Base-by-base conservation (phyloP, 805 yeast genomes). In the Martiniozyma abietophila region DNA sequence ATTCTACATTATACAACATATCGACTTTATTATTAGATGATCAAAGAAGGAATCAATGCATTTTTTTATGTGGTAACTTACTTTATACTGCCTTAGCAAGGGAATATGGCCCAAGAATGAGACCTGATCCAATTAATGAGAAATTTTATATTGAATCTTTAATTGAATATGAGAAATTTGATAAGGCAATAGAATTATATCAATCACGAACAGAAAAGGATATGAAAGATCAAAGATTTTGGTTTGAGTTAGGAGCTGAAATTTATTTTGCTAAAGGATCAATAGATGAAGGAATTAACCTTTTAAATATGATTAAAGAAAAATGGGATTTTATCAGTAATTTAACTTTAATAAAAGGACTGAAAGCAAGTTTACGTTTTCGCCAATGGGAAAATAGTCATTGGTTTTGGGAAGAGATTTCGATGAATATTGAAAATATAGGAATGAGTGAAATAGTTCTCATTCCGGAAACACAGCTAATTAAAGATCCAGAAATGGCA, bases 191-290 rank as follows among this genome's bases (percentile, higher is more conserved):
- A 6, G 40, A 50, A 7, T 48, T 71, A 14, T 65, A 63, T 42
- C 41, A 49, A 12, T 47, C 62, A 1, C 52, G 64, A 35, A 47
- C 52, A 30, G 49, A 41, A 2, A 62, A 62, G 5, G 61, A 64
- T 36, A 61, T 56, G 6, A 34, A 38, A 24, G 47, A 42, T 20
- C 62, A 68, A 38, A 49, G 74, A 35, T 72, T 74, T 61, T 72
- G 78, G 78, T 53, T 55, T 38, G 77, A 71, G 32, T 37, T 65
- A 17, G 71, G 75, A n/a, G 52, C 64, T 36, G 57, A 56, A 38
- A 54, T 67, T 5, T 54, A 61, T 29, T 40, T 71, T 22, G 50
- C 56, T 6, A 44, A 48, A 15, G 36, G 33, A 11, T 19, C 31
- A 19, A 35, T 63, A 5, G 50, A 41, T 4, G 44, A 46, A n/a